Evolutionary conservation across 31 red algal genomes (phyloP), one percentile per base, ranked within the genome.

Genomic region (Asparagopsis taxiformis): DNA sequence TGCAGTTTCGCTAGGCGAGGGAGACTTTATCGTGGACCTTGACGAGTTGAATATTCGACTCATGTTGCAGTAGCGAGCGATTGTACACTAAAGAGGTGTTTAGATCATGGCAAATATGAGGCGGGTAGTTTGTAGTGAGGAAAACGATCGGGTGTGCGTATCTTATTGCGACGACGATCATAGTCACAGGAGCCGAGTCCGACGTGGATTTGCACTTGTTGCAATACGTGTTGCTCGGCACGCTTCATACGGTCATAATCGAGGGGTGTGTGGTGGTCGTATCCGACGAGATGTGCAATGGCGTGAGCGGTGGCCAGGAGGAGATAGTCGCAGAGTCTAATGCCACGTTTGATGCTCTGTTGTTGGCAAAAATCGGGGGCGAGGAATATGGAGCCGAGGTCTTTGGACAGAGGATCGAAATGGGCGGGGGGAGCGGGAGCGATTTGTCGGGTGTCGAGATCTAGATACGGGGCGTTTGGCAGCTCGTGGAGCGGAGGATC

Each of bases 31-130:
- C 1, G 41, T 91, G 55, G 68, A 91, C 70, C 21, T 91, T 25
- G 72, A 74, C 30, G 60, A 91, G 21, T 70, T 91, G 29, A 76
- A 91, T 65, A 69, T 91, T 56, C 67, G 80, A 21, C 67, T 91
- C 24, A 48, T 67, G 34, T 31, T 91, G 9, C 39, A 85, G 63
- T 77, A 65, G 24, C 0, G 22, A 3, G 21, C 16, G 3, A 7
- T 41, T 7, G 8, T 35, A 36, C 17, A 13, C 61, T 1, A 4
- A 65, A 16, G 10, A 2, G 46, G 5, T 3, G 6, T 59, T 4
- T 35, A 22, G 34, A 1, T 59, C 16, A 73, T 24, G 30, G 22
- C 1, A 73, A 51, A 44, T 73, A 73, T 29, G 69, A 73, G 22
- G 17, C 17, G 3, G n/a, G n/a, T n/a, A n/a, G n/a, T n/a, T n/a